Evolutionary conservation across 768 basidiomycete species (phyloP).

Genomic region (Auricularia sp.): DNA sequence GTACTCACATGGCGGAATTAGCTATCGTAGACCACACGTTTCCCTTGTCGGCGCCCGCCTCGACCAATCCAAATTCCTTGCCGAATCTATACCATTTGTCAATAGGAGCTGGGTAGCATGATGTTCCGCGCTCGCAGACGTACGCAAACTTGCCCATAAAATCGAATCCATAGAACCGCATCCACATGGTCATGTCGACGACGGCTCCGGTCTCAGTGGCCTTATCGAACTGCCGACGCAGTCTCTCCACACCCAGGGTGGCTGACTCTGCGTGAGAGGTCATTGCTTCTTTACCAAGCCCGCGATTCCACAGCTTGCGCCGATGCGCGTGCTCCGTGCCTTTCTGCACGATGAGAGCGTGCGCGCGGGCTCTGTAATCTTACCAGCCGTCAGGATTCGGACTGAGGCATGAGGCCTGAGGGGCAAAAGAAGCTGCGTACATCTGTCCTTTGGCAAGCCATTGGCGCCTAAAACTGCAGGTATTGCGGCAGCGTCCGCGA

Average conservation of each 20-base stretch:
- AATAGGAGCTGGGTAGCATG: neutral
- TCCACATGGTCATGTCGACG: neutral
- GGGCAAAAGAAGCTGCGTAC: slow-evolving; percentile 8
- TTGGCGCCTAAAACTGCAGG: slow-evolving; percentile 37
- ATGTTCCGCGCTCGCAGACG: neutral
- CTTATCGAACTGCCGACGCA: neutral
- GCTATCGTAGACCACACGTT: neutral
- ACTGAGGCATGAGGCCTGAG: neutral
- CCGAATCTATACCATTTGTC: neutral
- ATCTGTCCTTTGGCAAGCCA: slow-evolving; percentile 46
- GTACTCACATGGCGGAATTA: neutral
- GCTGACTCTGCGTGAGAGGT: neutral
- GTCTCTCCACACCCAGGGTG: neutral
- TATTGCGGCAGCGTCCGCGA: slow-evolving; percentile 36
- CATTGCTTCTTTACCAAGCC: slow-evolving; percentile 35
- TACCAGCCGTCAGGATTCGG: neutral
- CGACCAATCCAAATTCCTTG: neutral
- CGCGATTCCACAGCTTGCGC: slow-evolving; percentile 42
- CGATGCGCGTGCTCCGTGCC: slow-evolving; percentile 36
- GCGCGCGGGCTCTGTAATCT: neutral
- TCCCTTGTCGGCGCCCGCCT: neutral
- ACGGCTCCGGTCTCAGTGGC: neutral
- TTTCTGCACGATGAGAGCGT: slow-evolving; percentile 26
- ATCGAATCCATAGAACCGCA: neutral
- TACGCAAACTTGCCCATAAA: neutral